Base-by-base conservation (phyloP, 2,329 filamentous ascomycete genomes). In the Epichloe hybrida region DNA sequence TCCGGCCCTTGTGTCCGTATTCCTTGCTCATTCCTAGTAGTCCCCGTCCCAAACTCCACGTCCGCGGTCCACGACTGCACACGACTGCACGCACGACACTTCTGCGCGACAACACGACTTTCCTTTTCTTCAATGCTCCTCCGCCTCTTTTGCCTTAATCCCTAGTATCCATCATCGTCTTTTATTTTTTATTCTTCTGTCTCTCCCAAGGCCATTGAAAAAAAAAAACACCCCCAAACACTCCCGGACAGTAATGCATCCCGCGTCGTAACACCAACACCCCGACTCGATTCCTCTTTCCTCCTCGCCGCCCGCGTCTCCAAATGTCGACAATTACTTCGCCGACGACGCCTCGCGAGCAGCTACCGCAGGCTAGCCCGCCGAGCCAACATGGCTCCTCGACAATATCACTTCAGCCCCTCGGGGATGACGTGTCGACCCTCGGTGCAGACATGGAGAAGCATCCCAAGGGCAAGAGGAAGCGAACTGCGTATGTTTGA, bases 391-490 rank as follows among this genome's bases (percentile, higher is more conserved):
- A 63, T 58, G 61, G 58, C 35, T 52, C 53, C 45, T 57, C 57
- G 44, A 53, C 49, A 31, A 34, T 50, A 37, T 56, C 55, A 41
- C 55, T 53, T 35, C 55, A 54, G 49, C 48, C 46, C 27, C 37
- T 53, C 35, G 41, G 35, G 1, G 52, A 53, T 27, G 48, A 50
- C 37, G 35, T 45, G 31, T 36, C 38, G 17, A 17, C 23, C 20
- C 52, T 40, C 9, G 47, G n/a, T 37, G 46, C 57, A 51, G 58
- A 61, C 50, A 51, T 52, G 8, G 68, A 70, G 55, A 70, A 69
- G 56, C 77, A 79, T 56, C 76, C 77, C 55, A 79, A 78, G 66
- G 74, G 72, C 56, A 80, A 78, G 70, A 72, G 79, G 67, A 83
- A 82, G 66, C 69, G 79, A 56, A 83, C 79, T 53, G 76, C 76